Evolutionary conservation across 2,329 filamentous ascomycete genomes (phyloP), one percentile per base, ranked within the genome.

Genomic region (Grosmannia serpens): DNA sequence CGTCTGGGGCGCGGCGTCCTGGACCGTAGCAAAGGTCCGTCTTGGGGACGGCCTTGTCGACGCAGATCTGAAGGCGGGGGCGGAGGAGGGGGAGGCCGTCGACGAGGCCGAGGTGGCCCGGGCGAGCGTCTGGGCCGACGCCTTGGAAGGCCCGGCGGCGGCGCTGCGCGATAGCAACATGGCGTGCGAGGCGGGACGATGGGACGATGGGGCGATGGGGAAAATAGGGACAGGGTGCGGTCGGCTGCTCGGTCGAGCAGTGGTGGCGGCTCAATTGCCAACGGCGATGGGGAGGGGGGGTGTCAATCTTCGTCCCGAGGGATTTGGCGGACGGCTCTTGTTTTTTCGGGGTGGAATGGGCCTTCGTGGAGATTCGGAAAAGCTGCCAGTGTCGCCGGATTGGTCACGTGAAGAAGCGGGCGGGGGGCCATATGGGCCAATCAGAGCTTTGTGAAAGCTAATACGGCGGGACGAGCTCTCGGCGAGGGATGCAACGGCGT

Each of bases 21-120:
- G 85, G 66, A 91, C 87, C 62, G 88, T 90, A 68, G 89, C 89
- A 75, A 96, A 87, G 66, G 81, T 81, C 72, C 92, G 61, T 29
- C 55, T 51, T 51, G 58, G 52, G 1, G 55, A 46, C 8, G 52
- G 13, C 5, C 31, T 13, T 13, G 11, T 52, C 20, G 38, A 15
- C 7, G 46, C 46, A 9, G 51, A 53, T 46, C 52, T 38, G 52
- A 35, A 26, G 29, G 22, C 31, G 33, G 51, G 6, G 52, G 52
- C 22, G 11, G 59, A 24, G 10, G 58, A 13, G n/a, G 58, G 46
- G 47, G 60, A 57, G 27, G 54, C 47, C 17, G 61, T 17, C 17
- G 53, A 44, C 9, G 56, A 15, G 10, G 57, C 52, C 22, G 44
- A 27, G 9, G 11, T 4, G 2, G 55, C 20, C 17, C 72, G 71